Percentiles rank a stretch among this genome's conserved stretches.
Conservation (phyloP, 257 asterid genomes). For the Fraxinus anomala region DNA sequence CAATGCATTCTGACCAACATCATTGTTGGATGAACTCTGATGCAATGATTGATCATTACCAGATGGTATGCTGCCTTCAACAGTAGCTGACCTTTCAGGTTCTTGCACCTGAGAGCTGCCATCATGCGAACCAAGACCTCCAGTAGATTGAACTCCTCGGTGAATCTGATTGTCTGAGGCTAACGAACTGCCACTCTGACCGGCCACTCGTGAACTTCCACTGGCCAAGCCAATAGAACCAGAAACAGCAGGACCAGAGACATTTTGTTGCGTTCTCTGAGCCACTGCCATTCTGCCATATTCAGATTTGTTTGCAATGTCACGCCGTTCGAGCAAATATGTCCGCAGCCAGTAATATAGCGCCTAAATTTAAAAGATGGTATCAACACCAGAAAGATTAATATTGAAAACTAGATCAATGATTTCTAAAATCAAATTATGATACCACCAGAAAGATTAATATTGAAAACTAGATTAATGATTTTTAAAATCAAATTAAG, state of each 20-base stretch:
- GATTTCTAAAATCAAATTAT: slow-evolving; percentile 11
- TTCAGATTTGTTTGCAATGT: slow-evolving; percentile 95
- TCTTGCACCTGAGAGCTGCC: slow-evolving; percentile 82
- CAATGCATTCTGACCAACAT: slow-evolving; percentile 70
- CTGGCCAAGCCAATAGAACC: slow-evolving; percentile 66
- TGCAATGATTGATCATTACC: slow-evolving; percentile 74
- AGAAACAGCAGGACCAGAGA: slow-evolving; percentile 53
- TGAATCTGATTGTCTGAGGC: slow-evolving; percentile 79
- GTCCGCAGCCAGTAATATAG: slow-evolving; percentile 99
- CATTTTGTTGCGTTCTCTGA: slow-evolving; percentile 93
- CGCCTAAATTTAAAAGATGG: slow-evolving; percentile 56
- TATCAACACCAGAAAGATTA: slow-evolving; percentile 27
- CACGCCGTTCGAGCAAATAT: slow-evolving; percentile 96
- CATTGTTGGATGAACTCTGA: slow-evolving; percentile 63
- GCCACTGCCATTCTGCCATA: slow-evolving; percentile 96
- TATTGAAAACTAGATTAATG: background rate
- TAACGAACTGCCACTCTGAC: slow-evolving; percentile 67
- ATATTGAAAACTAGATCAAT: background rate
- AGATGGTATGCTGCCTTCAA: slow-evolving; percentile 68
- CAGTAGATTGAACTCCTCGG: slow-evolving; percentile 73
- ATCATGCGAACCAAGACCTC: slow-evolving; percentile 77
- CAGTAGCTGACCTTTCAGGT: slow-evolving; percentile 70
- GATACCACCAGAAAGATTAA: slow-evolving; percentile 1
- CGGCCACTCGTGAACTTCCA: slow-evolving; percentile 66
- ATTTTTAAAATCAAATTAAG: slow-evolving; percentile 10